Evolutionary conservation across 176 grass and related monocot species (phyloP), one percentile per base, ranked within the genome.

Genomic region (Eragrostis nindensis): DNA sequence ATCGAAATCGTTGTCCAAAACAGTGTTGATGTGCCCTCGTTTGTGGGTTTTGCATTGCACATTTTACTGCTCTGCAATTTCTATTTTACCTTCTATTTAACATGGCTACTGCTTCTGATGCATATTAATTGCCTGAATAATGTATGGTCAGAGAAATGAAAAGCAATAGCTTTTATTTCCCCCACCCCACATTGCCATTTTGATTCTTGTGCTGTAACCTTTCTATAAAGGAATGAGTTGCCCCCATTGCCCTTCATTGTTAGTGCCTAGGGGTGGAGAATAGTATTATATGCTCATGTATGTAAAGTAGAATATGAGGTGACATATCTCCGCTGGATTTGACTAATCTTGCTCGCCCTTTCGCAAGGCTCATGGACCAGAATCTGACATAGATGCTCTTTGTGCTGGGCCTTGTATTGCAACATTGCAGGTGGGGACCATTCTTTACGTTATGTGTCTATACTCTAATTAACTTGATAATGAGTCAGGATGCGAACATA

Each of bases 371-470:
- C 86, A 94, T 77, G 88, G 88, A 86, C 83, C 88, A 74, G 88
- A 88, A 74, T 94, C 92, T 57, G 92, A 94, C 71, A 91, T 94
- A 64, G 92, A 91, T 66, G 80, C 86, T 12, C 80, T 94, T 71
- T 94, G 92, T 74, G 52, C 88, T 78, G 86, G 86, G 36, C 92
- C 92, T 40, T 77, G 84, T 65, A 86, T 88, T 43, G 66, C 88
- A 46, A 84, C 70, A 44, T 43, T 94, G 80, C 71, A 80, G 68
- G 92, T 91, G 62, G 25, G 61, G 78, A 11, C 77, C 25, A 6
- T 55, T 46, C 8, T 76, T 72, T 63, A 32, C 71, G 11, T 54
- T 62, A 42, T 3, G 0, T 50, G 19, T 45, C 46, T 75, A 40
- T 77, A 47, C 2, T 44, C 54, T 59, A 25, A 74, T 36, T 61